Base-by-base conservation (phyloP, 139 green algal species). In the Chlamydomonas eustigma region DNA sequence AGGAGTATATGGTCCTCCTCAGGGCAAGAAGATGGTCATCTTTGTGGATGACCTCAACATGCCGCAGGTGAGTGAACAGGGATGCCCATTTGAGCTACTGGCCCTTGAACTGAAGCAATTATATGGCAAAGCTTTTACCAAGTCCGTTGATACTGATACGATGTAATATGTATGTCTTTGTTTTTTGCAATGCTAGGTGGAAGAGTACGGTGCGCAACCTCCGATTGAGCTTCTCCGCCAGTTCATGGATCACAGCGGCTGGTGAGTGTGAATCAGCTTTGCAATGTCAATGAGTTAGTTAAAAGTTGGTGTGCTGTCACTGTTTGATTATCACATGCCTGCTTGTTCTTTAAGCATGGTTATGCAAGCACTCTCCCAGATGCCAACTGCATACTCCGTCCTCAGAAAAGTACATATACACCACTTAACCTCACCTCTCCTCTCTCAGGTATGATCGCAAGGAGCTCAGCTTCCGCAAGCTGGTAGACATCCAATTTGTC, bases 11-110 rank as follows among this genome's bases (percentile, higher is more conserved):
- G 90, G 90, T 0, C 90, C 90, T 22, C 79, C 85, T 0, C 79
- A 74, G 76, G 90, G 90, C 66, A 88, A 85, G 78, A 74, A 78
- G 73, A 84, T 83, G 69, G 80, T 94, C 34, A 80, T 94, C 30
- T 94, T 93, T 80, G 84, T 94, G 34, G 90, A 94, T 51, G 90
- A 93, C 77, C 83, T 94, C 39, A 94, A 94, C 88, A 94, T 94
- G 90, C 90, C 90, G 1, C 81, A 86, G 76, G 80, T 79, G 44
- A 58, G 44, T 18, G 44, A n/a, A n/a, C n/a, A n/a, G n/a, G n/a
- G n/a, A n/a, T n/a, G n/a, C n/a, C n/a, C n/a, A n/a, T n/a, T n/a
- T n/a, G n/a, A n/a, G n/a, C n/a, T n/a, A n/a, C n/a, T n/a, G n/a
- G n/a, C n/a, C n/a, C n/a, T n/a, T n/a, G n/a, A n/a, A n/a, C n/a